A percentile compares a stretch with the other conserved stretches of the same genome.
Evolutionary conservation across 192 early-diverging fungal species (phyloP).

Genomic region (Allomyces macrogynus): DNA sequence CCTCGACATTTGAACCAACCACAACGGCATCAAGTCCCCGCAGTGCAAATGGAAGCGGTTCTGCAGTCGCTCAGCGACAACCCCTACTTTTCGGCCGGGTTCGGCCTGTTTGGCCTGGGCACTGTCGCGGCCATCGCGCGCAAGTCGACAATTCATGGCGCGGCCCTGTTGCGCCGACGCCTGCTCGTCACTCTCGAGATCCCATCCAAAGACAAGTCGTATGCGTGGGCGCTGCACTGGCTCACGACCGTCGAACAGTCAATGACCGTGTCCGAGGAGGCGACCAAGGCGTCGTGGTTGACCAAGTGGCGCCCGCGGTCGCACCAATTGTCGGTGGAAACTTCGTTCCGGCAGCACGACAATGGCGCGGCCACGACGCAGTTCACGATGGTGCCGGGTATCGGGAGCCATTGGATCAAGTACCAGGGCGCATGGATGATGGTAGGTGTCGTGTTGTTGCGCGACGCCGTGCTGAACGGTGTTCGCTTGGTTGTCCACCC

Average conservation of each 20-base stretch:
- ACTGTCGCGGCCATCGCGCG: slow-evolving; percentile 60
- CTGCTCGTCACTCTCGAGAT: slow-evolving; percentile 84
- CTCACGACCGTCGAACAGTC: background rate
- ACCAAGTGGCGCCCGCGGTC: slow-evolving; percentile 20
- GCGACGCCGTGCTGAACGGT: background rate
- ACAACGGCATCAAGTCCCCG: no score
- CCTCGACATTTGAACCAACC: no score
- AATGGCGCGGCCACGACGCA: slow-evolving; percentile 67
- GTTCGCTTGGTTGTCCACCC: background rate
- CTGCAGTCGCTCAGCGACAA: slow-evolving; percentile 31
- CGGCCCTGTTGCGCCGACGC: slow-evolving; percentile 49
- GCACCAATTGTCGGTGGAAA: slow-evolving; percentile 69
- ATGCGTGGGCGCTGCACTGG: slow-evolving; percentile 89
- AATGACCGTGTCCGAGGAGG: slow-evolving; percentile 33
- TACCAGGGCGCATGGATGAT: slow-evolving; percentile 66
- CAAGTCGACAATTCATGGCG: slow-evolving; percentile 43
- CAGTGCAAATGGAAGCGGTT: background rate
- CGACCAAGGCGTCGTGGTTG: slow-evolving; percentile 8
- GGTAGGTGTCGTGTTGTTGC: slow-evolving; percentile 6
- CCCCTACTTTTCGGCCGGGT: slow-evolving; percentile 86
- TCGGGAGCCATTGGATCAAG: slow-evolving; percentile 70
- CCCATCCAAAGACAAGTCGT: slow-evolving; percentile 77
- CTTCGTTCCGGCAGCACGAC: slow-evolving; percentile 64
- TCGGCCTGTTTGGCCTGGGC: slow-evolving; percentile 74
- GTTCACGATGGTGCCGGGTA: slow-evolving; percentile 80